These are phyloP conservation scores for Sarocladium strictum DNA, from an alignment of 2,329 filamentous ascomycete species.

Conservation along the genomic window DNA sequence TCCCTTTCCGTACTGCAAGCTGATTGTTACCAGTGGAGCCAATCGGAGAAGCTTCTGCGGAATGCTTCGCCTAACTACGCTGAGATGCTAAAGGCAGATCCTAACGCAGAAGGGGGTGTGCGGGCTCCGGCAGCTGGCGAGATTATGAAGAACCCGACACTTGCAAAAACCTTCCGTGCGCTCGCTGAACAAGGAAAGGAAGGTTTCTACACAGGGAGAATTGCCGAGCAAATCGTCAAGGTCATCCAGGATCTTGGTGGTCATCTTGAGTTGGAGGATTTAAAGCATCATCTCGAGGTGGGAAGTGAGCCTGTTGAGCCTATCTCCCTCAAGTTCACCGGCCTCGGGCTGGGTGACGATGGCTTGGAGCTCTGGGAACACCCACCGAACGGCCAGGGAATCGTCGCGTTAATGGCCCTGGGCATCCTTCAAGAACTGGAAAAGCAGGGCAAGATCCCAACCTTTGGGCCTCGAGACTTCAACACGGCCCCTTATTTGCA, in stretches of 20 bases:
- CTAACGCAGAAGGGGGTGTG: conserved; percentile 59
- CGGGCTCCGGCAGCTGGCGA: conserved; percentile 76
- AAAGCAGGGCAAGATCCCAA: conserved; percentile 64
- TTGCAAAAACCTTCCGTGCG: conserved; percentile 75
- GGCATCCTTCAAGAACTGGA: conserved; percentile 88
- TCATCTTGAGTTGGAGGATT: conserved; percentile 70
- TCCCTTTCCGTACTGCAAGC: not conserved
- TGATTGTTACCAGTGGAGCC: conserved; percentile 58
- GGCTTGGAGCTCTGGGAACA: conserved; percentile 91
- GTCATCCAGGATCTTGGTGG: conserved; percentile 73
- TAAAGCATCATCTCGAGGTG: conserved; percentile 63
- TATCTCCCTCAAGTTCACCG: conserved; percentile 73
- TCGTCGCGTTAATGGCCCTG: conserved; percentile 89
- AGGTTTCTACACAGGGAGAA: conserved; percentile 82
- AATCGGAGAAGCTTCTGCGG: conserved; percentile 56
- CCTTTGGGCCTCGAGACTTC: conserved; percentile 65
- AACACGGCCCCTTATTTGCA: conserved; percentile 80
- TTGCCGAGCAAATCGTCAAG: conserved; percentile 76
- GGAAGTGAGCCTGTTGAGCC: conserved; percentile 77
- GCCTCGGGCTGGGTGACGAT: conserved; percentile 43
- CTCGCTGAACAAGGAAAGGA: conserved; percentile 77
- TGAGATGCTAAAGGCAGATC: conserved; percentile 81
- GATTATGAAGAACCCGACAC: conserved; percentile 76
- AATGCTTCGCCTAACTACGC: conserved; percentile 75
- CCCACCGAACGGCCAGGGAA: conserved; percentile 92